Conservation (phyloP, 495 filamentous ascomycete genomes). For the Xylaria longipes region DNA sequence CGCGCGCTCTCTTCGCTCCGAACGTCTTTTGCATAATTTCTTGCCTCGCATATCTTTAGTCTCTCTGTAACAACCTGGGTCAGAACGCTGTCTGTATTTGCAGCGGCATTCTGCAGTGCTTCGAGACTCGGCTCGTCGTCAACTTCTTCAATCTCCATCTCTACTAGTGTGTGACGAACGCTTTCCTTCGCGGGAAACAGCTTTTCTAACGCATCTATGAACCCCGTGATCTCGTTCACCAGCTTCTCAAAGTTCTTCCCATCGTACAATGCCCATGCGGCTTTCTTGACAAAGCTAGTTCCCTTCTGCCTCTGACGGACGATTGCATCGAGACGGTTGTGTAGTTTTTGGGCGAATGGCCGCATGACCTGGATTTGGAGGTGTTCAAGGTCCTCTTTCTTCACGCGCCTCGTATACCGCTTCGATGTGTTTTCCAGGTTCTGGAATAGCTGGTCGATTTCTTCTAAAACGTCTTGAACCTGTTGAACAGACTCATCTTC, state of each 20-base stretch:
- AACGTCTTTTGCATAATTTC: constrained; percentile 4
- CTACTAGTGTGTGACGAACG: constrained; percentile 5
- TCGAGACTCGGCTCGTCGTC: constrained; percentile 24
- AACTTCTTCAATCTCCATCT: constrained; percentile 27
- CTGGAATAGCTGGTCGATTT: constrained; percentile 26
- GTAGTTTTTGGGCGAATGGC: constrained; percentile 27
- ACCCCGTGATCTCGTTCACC: constrained; percentile 27
- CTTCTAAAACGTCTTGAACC: constrained; percentile 20
- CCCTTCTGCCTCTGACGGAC: constrained; percentile 33
- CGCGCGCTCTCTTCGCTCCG: not conserved
- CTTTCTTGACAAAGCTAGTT: constrained; percentile 31
- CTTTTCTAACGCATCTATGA: constrained; percentile 36
- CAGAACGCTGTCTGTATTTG: constrained; percentile 6
- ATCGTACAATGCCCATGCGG: constrained; percentile 40
- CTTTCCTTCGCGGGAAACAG: constrained; percentile 28
- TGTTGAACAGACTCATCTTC: constrained; percentile 14
- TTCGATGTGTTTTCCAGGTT: constrained; percentile 21
- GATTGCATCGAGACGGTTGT: constrained; percentile 27
- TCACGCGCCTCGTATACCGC: constrained; percentile 18
- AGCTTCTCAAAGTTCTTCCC: constrained; percentile 33
- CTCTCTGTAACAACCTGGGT: not conserved
- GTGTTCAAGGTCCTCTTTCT: constrained; percentile 23
- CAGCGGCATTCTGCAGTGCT: constrained; percentile 11
- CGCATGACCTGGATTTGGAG: constrained; percentile 32
- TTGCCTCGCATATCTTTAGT: not conserved